Conservation (phyloP, 352 stramenopile species). For the Phytophthora citrophthora region DNA sequence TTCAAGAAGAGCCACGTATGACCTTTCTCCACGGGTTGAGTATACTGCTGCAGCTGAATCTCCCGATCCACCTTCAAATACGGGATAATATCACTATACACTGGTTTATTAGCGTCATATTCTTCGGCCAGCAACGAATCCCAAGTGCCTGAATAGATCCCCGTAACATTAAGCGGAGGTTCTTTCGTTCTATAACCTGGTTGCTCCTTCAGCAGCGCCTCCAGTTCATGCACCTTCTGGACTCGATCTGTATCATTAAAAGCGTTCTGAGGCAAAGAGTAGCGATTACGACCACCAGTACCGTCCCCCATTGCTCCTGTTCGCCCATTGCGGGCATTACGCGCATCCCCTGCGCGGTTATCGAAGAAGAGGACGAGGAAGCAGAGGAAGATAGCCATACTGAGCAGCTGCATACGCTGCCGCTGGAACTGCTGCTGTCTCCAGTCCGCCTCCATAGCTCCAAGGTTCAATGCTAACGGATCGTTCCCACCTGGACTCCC, state of each 20-base stretch:
- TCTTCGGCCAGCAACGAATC: constrained; percentile 60
- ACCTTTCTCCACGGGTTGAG: constrained; percentile 70
- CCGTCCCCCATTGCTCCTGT: constrained; percentile 17
- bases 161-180: constrained; percentile 70
- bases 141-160: constrained; percentile 84
- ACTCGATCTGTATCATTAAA: constrained; percentile 74
- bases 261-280: constrained; percentile 46
- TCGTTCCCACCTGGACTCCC: constrained; percentile 22
- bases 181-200: constrained; percentile 49
- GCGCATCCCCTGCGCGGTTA: constrained; percentile 62
- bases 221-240: constrained; percentile 54
- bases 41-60: constrained; percentile 82
- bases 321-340: constrained; percentile 30
- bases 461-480: constrained; percentile 55
- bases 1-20: constrained; percentile 85
- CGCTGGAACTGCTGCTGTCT: constrained; percentile 87
- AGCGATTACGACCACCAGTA: constrained; percentile 37
- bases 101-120: constrained; percentile 62
- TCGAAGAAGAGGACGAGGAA: constrained; percentile 90
- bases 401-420: constrained; percentile 89
- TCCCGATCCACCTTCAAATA: constrained; percentile 77
- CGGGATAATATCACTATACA: constrained; percentile 76
- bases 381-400: constrained; percentile 88
- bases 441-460: constrained; percentile 79
- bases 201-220: constrained; percentile 54